Base-by-base conservation (phyloP, 169 alveolate species). In the Amoebophrya sp. region DNA sequence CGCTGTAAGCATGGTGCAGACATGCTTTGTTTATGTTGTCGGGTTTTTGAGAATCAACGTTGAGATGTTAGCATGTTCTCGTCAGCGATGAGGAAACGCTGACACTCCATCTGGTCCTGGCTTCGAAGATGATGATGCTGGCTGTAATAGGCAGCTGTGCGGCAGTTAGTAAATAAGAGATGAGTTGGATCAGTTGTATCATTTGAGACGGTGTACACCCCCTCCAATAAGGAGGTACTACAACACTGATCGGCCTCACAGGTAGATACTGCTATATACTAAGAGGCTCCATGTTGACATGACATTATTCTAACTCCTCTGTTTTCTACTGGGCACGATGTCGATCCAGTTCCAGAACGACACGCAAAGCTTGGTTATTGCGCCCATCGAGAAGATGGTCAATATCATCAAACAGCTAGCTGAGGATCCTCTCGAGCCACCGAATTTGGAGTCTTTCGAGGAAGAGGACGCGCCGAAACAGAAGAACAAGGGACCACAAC, bases 371-470 rank as follows among this genome's bases (percentile, higher is more conserved):
- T 93, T 95, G 55, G 96, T 96, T 33, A 94, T 96, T 78, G 91
- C 92, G 41, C 97, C 98, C 33, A 96, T 96, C 39, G 96, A 95
- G 54, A 95, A 94, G 40, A 95, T 96, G 96, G 95, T 94, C 0
- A 94, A 93, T 47, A 95, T 95, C 40, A 95, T 96, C 26, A 93
- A 95, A 89, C 94, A 94, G 83, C 94, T 96, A 90, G 96, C 98
- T 33, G 95, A 95, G 91, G 95, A 96, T 91, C 98, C 98, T 10
- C 91, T 95, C 36, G 93, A 94, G 65, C 93, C 90, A 53, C 95
- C 95, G 12, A 92, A 95, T 34, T 93, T 94, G 40, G 94, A 95
- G 53, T 93, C 41, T 24, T 93, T 89, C 76, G 94, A 89, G 65
- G 90, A 93, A 89, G 40, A 39, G 91, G 39, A 83, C 90, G 39